Evolutionary conservation across 2,329 filamentous ascomycete species (phyloP).

Genomic region (Emmonsia crescens): DNA sequence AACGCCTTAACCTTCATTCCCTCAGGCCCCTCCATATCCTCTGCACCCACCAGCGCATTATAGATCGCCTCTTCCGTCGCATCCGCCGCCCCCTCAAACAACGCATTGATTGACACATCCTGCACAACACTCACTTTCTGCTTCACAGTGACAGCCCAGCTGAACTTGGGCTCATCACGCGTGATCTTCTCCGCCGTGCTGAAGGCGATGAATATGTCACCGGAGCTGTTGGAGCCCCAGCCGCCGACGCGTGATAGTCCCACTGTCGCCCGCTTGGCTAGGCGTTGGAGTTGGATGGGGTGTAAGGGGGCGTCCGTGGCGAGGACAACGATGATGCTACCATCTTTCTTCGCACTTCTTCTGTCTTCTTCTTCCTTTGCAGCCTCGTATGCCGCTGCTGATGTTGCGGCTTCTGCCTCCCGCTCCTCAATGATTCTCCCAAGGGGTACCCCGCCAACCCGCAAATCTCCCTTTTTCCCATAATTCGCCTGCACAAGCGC

Average conservation of each 20-base stretch:
- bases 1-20: constrained; percentile 42
- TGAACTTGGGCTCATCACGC: constrained; percentile 13
- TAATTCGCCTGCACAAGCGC: constrained; percentile 58
- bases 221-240: constrained; percentile 51
- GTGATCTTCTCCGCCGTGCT: constrained; percentile 48
- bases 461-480: constrained; percentile 45
- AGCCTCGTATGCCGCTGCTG: neutral
- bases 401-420: neutral
- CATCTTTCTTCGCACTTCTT: constrained; percentile 29
- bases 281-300: constrained; percentile 45
- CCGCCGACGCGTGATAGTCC: constrained; percentile 52
- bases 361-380: neutral
- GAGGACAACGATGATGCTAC: constrained; percentile 50
- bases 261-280: constrained; percentile 52
- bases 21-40: constrained; percentile 46
- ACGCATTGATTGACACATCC: constrained; percentile 49
- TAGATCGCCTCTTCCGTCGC: constrained; percentile 56
- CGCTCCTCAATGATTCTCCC: constrained; percentile 36
- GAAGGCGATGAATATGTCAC: constrained; percentile 58
- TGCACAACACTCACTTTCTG: constrained; percentile 43
- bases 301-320: constrained; percentile 52
- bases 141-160: constrained; percentile 24
- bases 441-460: constrained; percentile 51
- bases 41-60: constrained; percentile 52
- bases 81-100: constrained; percentile 53